phyloP scores from a whole-genome alignment of 2,329 filamentous ascomycete genomes.

The Trichoderma koningiopsis region DNA sequence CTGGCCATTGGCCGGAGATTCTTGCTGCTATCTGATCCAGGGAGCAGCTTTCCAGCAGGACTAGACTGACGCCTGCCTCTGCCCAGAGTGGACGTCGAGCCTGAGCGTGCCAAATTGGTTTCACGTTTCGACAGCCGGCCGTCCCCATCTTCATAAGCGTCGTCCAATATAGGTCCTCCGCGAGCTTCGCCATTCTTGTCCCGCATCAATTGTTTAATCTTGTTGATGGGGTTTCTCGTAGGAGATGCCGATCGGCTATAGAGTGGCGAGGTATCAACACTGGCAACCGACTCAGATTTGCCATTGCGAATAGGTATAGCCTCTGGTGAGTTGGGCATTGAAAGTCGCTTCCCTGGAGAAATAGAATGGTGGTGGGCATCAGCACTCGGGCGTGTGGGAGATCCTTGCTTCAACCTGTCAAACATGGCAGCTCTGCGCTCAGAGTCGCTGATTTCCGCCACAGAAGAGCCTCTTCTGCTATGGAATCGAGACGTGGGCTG shows the following conservation, averaged over 20 bases:
- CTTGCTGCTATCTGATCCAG: slow-evolving; percentile 34
- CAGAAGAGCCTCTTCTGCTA: slow-evolving; percentile 42
- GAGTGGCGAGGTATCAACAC: slow-evolving; percentile 64
- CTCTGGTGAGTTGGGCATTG: slow-evolving; percentile 55
- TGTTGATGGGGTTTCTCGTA: slow-evolving; percentile 58
- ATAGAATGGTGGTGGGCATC: slow-evolving; percentile 47
- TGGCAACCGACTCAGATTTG: slow-evolving; percentile 57
- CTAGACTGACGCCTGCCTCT: slow-evolving; percentile 26
- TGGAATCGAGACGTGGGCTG: slow-evolving; percentile 39
- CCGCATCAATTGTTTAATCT: slow-evolving; percentile 58
- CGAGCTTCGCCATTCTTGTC: slow-evolving; percentile 53
- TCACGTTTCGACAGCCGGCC: slow-evolving; percentile 35
- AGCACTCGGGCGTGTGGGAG: slow-evolving; percentile 33
- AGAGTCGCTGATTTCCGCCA: slow-evolving; percentile 44
- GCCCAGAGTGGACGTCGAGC: slow-evolving; percentile 30
- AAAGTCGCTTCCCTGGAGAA: slow-evolving; percentile 49
- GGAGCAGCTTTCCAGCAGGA: slow-evolving; percentile 35
- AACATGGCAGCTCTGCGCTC: slow-evolving; percentile 37
- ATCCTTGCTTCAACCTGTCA: slow-evolving; percentile 31
- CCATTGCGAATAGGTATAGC: slow-evolving; percentile 50
- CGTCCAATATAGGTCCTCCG: slow-evolving; percentile 36
- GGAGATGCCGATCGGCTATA: slow-evolving; percentile 67
- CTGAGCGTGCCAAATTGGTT: slow-evolving; percentile 29
- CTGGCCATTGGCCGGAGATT: slow-evolving; percentile 47
- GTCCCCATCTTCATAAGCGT: slow-evolving; percentile 40